Evolutionary conservation across 2,329 filamentous ascomycete species (phyloP).

Genomic region (Cryphonectria radicalis): DNA sequence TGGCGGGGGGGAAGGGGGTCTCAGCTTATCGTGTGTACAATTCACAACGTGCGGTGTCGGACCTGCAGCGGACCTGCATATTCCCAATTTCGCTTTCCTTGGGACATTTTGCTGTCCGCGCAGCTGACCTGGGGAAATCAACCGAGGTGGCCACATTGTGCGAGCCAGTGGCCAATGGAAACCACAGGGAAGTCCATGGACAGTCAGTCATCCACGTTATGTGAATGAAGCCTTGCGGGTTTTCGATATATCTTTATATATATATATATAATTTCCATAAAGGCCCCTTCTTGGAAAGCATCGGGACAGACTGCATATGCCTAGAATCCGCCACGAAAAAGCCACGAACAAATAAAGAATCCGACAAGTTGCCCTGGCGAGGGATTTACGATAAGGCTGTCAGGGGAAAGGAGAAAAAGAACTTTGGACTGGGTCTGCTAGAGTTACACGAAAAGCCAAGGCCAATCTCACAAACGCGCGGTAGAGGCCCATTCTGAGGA

Average conservation of each 20-base stretch:
- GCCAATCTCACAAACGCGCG: neutral
- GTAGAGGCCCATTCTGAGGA: neutral
- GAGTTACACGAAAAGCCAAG: neutral
- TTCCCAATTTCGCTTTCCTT: neutral
- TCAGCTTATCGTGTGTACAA: neutral
- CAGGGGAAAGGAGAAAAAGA: neutral
- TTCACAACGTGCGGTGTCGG: neutral
- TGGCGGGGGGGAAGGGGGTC: neutral
- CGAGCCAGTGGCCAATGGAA: neutral
- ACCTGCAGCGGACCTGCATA: neutral
- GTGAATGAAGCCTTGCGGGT: neutral
- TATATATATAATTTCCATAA: too few relatives aligned
- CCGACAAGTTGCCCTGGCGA: neutral
- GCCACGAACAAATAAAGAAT: neutral
- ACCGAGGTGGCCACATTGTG: neutral
- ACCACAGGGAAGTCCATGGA: neutral
- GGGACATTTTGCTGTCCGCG: neutral
- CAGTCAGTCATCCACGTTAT: too few relatives aligned
- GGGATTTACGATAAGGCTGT: neutral
- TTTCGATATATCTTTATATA: too few relatives aligned
- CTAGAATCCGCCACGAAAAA: neutral
- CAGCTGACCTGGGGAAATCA: neutral
- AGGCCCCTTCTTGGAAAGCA: neutral
- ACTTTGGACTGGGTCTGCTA: neutral
- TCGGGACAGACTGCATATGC: neutral